phyloP scores from a whole-genome alignment of 2,329 filamentous ascomycete genomes.

The Scedosporium boydii region DNA sequence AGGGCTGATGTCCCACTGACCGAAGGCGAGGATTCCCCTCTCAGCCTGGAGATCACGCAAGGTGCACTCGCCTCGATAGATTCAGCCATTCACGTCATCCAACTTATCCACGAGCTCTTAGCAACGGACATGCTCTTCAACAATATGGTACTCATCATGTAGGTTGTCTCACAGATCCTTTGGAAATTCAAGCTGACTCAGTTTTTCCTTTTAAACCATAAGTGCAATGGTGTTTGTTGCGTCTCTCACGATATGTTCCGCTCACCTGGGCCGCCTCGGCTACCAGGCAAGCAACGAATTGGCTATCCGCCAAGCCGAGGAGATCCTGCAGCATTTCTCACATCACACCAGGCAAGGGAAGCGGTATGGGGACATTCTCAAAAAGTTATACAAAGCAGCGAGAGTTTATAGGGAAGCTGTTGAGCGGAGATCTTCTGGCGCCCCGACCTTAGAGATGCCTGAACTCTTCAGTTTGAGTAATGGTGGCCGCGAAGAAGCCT shows the following conservation, averaged over 20 bases:
- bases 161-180: neutral
- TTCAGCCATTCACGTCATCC: neutral
- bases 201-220: neutral
- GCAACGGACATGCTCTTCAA: neutral
- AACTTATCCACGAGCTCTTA: neutral
- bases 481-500: neutral
- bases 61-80: neutral
- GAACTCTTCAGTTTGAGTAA: neutral
- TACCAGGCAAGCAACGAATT: neutral
- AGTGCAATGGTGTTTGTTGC: neutral
- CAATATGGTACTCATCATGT: conserved; percentile 1
- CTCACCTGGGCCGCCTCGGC: neutral
- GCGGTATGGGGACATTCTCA: neutral
- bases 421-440: neutral
- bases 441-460: neutral
- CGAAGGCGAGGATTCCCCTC: neutral
- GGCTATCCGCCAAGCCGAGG: neutral
- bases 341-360: neutral
- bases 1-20: neutral
- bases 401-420: neutral
- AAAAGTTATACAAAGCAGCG: neutral
- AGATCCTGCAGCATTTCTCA: neutral
- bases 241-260: neutral
- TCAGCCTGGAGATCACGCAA: neutral
- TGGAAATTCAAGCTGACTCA: neutral